These are phyloP conservation scores for Mycena rebaudengoi DNA, from an alignment of 768 basidiomycete species.

Conservation along the genomic window DNA sequence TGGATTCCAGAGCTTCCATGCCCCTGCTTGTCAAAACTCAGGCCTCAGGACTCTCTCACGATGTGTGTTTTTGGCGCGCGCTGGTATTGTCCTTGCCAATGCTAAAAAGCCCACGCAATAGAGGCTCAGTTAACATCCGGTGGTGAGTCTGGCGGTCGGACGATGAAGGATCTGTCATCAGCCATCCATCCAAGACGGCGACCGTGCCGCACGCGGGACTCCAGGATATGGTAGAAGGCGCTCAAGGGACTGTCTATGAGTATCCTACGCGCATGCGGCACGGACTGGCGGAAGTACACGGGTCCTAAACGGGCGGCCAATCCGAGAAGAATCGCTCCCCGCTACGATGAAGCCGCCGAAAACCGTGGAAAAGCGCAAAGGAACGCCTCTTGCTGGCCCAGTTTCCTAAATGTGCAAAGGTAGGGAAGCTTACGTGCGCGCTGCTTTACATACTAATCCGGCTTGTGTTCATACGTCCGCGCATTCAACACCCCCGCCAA, in stretches of 20 bases:
- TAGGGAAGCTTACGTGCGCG: constrained; percentile 29
- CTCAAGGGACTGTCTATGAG: constrained; percentile 83
- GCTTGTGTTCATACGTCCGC: constrained; percentile 51
- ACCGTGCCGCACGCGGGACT: constrained; percentile 85
- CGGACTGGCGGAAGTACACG: constrained; percentile 93
- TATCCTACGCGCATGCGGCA: constrained; percentile 87
- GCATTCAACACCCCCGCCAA: constrained; percentile 74
- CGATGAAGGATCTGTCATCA: constrained; percentile 81
- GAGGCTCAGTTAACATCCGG: too few relatives aligned
- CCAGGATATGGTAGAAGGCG: constrained; percentile 89
- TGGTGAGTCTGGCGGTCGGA: constrained; percentile 65
- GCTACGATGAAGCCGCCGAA: constrained; percentile 58
- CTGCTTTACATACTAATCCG: not conserved
- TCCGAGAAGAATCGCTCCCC: constrained; percentile 72
- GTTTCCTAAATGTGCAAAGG: constrained; percentile 55
- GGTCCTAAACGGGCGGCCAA: constrained; percentile 80
- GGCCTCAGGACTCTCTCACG: too few relatives aligned
- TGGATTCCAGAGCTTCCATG: too few relatives aligned
- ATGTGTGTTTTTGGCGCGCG: too few relatives aligned
- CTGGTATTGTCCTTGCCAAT: too few relatives aligned
- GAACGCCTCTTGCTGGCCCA: constrained; percentile 57
- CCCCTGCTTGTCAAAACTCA: too few relatives aligned
- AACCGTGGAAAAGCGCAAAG: constrained; percentile 72
- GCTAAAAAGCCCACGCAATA: too few relatives aligned
- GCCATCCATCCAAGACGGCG: constrained; percentile 59